Percentiles rank a stretch among this genome's conserved stretches.
phyloP scores from a whole-genome alignment of 2,329 filamentous ascomycete species.

The Penicillium italicum region DNA sequence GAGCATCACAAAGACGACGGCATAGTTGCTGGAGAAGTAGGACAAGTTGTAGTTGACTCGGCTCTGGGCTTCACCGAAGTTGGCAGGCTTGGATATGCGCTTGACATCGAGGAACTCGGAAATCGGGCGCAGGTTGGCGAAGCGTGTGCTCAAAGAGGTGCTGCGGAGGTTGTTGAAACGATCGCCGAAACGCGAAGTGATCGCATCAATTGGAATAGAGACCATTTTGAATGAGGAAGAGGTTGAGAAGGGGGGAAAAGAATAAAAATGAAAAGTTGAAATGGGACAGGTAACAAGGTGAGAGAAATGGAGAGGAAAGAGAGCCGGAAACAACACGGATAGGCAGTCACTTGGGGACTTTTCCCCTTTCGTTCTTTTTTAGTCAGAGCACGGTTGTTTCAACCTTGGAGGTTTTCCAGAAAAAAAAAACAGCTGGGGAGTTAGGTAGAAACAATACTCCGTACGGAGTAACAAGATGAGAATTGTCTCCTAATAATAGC shows the following conservation, averaged over 20 bases:
- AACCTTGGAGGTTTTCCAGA: no score
- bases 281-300: background rate
- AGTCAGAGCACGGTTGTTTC: background rate
- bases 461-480: no score
- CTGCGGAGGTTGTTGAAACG: constrained; percentile 80
- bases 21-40: constrained; percentile 99
- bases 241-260: background rate
- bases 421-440: no score
- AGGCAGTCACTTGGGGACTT: constrained; percentile 7
- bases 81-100: constrained; percentile 87
- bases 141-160: constrained; percentile 74
- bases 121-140: constrained; percentile 86
- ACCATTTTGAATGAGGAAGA: constrained; percentile 59
- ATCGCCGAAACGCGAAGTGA: constrained; percentile 89
- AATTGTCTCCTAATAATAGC: background rate
- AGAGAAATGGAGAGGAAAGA: background rate
- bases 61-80: constrained; percentile 85
- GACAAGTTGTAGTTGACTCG: constrained; percentile 95
- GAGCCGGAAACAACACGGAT: background rate
- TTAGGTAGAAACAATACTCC: background rate
- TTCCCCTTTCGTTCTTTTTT: constrained; percentile 5
- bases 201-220: constrained; percentile 84
- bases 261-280: background rate
- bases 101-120: constrained; percentile 96
- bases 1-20: constrained; percentile 87